Base-by-base conservation (phyloP, 805 yeast species). In the Candida corydali region DNA sequence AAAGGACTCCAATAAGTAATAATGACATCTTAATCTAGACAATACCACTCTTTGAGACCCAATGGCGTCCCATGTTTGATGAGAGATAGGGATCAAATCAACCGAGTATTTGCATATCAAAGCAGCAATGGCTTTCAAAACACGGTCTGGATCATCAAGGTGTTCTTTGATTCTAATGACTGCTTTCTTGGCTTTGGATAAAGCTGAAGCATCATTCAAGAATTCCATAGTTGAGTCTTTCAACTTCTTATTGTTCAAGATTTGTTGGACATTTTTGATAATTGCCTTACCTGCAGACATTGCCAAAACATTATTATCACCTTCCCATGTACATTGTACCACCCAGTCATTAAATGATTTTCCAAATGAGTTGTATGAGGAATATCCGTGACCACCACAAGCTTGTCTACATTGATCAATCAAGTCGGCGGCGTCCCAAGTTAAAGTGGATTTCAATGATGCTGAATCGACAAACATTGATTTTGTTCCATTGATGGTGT, bases 261-360 rank as follows among this genome's bases (percentile, higher is more conserved):
- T 48, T 5, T 52, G 50, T 34, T 64, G 54, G 17, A 70, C 69
- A 40, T 65, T 61, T 57, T 76, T 82, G 44, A 80, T 66, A 26
- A 82, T 68, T 17, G 93, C 78, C 58, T 91, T 80, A 40, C 96
- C 97, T 41, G 87, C 77, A 37, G 87, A 81, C 61, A 86, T 78
- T 2, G 88, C 84, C 45, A 89, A 70, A 29, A 89, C 82, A 52
- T 80, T 88, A 68, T 89, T 89, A 61, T 89, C 97, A 61, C 97
- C 97, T 68, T 89, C 97, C 97, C 97, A 89, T 14, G 97, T 89
- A 63, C 96, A 88, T 65, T 89, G 96, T 27, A 89, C 96, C n/a
- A 85, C 96, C 86, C 95, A 91, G 59, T 89, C 97, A 44, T 75
- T 75, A 67, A 78, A 86, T 9, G 88, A 88, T 56, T 82, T 86